These are phyloP conservation scores for Saprolegnia parasitica DNA, from an alignment of 352 stramenopile species.

Conservation along the genomic window DNA sequence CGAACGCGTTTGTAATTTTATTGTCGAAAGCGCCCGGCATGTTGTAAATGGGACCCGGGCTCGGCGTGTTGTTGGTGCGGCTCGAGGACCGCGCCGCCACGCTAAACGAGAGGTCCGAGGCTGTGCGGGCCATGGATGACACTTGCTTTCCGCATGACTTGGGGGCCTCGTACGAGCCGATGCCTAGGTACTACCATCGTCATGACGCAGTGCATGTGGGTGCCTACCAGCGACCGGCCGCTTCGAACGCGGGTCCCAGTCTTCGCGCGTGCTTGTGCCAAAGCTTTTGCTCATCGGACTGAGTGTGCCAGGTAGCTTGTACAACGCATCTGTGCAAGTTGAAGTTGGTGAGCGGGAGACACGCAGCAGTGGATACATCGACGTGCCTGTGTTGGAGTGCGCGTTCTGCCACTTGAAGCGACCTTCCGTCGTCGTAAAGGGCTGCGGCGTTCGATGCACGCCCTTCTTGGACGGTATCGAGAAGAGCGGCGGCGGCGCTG, in stretches of 20 bases:
- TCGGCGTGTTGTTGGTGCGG: slow-evolving; percentile 54
- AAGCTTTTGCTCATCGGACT: slow-evolving; percentile 68
- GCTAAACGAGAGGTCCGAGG: slow-evolving; percentile 52
- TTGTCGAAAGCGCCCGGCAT: slow-evolving; percentile 46
- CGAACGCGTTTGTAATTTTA: slow-evolving; percentile 51
- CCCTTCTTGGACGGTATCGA: slow-evolving; percentile 69
- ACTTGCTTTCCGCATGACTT: slow-evolving; percentile 56
- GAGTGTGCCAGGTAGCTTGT: slow-evolving; percentile 61
- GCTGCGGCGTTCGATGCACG: slow-evolving; percentile 59
- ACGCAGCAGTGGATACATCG: neutral
- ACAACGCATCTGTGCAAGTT: slow-evolving; percentile 45
- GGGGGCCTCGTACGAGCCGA: slow-evolving; percentile 59
- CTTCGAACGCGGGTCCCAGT: slow-evolving; percentile 58
- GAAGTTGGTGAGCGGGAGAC: slow-evolving; percentile 28
- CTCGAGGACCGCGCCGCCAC: slow-evolving; percentile 49
- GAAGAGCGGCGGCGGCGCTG: slow-evolving; percentile 38
- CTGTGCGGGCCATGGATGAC: slow-evolving; percentile 47
- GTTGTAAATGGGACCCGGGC: slow-evolving; percentile 72
- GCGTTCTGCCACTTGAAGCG: slow-evolving; percentile 71
- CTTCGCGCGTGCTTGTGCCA: slow-evolving; percentile 66
- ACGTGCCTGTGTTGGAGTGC: slow-evolving; percentile 30
- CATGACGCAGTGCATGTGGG: neutral
- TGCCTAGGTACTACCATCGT: slow-evolving; percentile 14
- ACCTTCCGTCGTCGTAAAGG: slow-evolving; percentile 58
- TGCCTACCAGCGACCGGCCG: slow-evolving; percentile 51